Conservation (phyloP, 306 rosid genomes). For the Rosa persica region DNA sequence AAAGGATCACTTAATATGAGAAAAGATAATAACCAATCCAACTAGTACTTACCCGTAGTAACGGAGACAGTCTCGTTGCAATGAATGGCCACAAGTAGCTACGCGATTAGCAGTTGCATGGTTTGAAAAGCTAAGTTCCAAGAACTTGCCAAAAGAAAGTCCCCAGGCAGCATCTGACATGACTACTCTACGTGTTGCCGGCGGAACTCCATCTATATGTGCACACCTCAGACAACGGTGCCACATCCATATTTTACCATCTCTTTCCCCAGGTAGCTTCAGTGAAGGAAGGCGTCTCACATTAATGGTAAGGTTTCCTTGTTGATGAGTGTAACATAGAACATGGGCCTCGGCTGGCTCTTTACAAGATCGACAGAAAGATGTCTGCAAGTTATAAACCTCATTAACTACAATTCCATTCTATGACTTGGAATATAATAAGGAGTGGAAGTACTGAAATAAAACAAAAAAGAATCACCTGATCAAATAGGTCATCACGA, state of each 20-base stretch:
- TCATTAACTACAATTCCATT: constrained; percentile 11
- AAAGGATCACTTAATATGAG: constrained; percentile 15
- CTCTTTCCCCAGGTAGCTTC: constrained; percentile 84
- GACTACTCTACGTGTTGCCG: constrained; percentile 89
- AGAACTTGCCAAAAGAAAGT: constrained; percentile 95
- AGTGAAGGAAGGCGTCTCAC: constrained; percentile 75
- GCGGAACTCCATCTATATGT: constrained; percentile 83
- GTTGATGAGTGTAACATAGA: constrained; percentile 79
- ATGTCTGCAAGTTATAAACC: constrained; percentile 46
- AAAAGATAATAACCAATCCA: constrained; percentile 13
- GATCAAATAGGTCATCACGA: constrained; percentile 77
- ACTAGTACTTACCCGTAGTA: constrained; percentile 75
- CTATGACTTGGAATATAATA: constrained; percentile 18
- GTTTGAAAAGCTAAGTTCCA: constrained; percentile 98
- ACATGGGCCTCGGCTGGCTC: constrained; percentile 80
- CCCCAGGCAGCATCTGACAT: constrained; percentile 99
- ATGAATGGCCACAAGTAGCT: constrained; percentile 95
- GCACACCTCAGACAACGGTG: constrained; percentile 93
- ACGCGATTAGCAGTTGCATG: constrained; percentile 98
- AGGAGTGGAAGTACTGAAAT: not conserved
- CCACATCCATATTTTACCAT: constrained; percentile 99
- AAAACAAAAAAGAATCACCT: constrained; percentile 38
- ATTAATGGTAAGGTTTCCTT: constrained; percentile 94
- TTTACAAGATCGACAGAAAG: constrained; percentile 72
- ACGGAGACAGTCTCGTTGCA: constrained; percentile 98